phyloP scores from a whole-genome alignment of 345 rosid species.

The Gossypium raimondii region DNA sequence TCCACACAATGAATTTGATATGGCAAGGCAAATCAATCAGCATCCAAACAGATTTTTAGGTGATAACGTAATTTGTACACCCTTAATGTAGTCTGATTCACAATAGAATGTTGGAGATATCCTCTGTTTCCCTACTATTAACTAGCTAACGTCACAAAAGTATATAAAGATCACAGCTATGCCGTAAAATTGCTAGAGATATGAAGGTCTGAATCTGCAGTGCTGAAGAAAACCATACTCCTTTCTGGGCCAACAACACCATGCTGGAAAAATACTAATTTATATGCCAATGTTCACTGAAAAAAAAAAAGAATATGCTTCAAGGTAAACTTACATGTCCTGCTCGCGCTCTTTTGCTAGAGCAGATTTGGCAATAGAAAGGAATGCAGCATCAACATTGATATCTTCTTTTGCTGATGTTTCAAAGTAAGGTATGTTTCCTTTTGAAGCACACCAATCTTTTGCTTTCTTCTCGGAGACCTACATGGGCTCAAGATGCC shows the following conservation, averaged over 20 bases:
- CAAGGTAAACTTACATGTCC: constrained; percentile 62
- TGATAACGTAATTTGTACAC: not conserved
- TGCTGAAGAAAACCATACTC: not conserved
- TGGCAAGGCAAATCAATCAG: not conserved
- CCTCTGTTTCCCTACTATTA: not conserved
- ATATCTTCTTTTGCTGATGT: constrained; percentile 94
- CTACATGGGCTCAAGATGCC: constrained; percentile 27
- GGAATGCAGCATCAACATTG: constrained; percentile 82
- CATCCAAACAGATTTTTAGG: not conserved
- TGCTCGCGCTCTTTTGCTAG: constrained; percentile 79
- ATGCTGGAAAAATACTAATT: not conserved
- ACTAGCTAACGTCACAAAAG: not conserved
- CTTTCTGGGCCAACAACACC: constrained; percentile 78
- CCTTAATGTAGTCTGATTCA: not conserved
- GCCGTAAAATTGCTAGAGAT: not conserved
- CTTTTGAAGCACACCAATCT: constrained; percentile 92
- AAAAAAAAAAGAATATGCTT: not conserved
- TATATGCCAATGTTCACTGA: not conserved
- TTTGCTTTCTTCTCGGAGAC: constrained; percentile 96
- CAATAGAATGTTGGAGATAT: not conserved
- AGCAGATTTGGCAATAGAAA: constrained; percentile 78
- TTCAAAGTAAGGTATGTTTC: constrained; percentile 84
- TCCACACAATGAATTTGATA: not conserved
- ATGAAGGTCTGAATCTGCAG: not conserved
- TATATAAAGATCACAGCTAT: not conserved